Conservation (phyloP, 2,329 filamentous ascomycete genomes). For the Colletotrichum gloeosporioides region DNA sequence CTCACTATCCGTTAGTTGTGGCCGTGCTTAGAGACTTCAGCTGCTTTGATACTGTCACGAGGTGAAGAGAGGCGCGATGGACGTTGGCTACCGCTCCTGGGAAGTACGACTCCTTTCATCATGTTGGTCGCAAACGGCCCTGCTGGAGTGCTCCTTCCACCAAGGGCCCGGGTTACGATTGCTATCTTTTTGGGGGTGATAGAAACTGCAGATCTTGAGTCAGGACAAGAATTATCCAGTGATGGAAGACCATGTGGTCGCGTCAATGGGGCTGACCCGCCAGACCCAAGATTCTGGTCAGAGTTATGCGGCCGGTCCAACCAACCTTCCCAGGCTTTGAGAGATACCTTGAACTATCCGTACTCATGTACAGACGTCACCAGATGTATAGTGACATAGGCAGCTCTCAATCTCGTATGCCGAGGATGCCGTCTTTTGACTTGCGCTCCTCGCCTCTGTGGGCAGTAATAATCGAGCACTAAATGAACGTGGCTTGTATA, state of each 20-base stretch:
- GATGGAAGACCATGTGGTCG: background rate
- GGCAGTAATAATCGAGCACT: background rate
- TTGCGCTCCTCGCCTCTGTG: background rate
- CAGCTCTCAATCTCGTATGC: fast-evolving
- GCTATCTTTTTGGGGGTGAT: background rate
- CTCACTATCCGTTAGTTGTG: background rate
- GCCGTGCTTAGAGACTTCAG: background rate
- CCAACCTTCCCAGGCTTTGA: background rate
- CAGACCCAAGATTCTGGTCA: background rate
- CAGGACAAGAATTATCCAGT: background rate
- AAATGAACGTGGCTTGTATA: background rate
- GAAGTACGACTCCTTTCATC: background rate
- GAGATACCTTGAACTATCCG: background rate
- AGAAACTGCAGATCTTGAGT: background rate
- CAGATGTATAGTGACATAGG: fast-evolving
- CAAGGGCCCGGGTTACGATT: background rate
- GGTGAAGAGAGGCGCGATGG: no score
- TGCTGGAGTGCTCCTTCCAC: background rate
- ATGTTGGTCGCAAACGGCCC: background rate
- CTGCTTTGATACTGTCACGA: no score
- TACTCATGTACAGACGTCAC: no score
- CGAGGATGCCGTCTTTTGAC: background rate
- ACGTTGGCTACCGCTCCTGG: background rate
- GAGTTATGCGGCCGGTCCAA: background rate
- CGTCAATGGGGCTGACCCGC: background rate